Conservation (phyloP, 345 rosid genomes). For the Eucalyptus regnans region DNA sequence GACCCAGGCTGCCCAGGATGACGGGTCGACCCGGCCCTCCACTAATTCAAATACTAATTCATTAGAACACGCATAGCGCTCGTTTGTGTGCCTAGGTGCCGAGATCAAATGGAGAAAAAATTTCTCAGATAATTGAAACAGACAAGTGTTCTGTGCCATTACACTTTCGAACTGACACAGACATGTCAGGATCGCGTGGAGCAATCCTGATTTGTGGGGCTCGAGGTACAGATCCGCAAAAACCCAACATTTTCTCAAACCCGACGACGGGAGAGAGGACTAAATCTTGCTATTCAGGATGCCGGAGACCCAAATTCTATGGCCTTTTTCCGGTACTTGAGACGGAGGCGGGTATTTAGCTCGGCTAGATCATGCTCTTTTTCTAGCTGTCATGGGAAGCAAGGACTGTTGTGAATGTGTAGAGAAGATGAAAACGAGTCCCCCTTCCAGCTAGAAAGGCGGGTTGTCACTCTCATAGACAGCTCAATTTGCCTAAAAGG, state of each 20-base stretch:
- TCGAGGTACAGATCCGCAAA: not conserved
- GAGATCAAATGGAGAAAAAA: not conserved
- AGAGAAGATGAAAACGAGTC: not conserved
- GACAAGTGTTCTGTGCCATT: fast-evolving
- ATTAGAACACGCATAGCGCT: not conserved
- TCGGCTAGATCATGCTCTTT: not conserved
- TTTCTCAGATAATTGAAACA: fast-evolving
- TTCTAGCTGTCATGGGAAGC: not conserved
- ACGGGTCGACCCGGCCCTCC: no score
- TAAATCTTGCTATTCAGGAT: not conserved
- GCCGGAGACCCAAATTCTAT: not conserved
- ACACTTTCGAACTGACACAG: fast-evolving
- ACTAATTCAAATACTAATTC: not conserved
- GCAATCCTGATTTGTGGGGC: not conserved
- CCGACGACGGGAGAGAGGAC: not conserved
- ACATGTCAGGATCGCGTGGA: fast-evolving
- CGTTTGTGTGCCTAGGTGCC: fast-evolving
- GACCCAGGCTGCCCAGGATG: not conserved
- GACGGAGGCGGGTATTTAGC: not conserved
- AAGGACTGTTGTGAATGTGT: not conserved
- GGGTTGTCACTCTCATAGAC: not conserved
- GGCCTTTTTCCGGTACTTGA: not conserved
- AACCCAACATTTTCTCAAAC: not conserved
- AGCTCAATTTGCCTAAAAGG: not conserved
- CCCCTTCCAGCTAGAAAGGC: not conserved